These are phyloP conservation scores for Sporothrix curviconia DNA, from an alignment of 2,329 filamentous ascomycete species.

Conservation along the genomic window DNA sequence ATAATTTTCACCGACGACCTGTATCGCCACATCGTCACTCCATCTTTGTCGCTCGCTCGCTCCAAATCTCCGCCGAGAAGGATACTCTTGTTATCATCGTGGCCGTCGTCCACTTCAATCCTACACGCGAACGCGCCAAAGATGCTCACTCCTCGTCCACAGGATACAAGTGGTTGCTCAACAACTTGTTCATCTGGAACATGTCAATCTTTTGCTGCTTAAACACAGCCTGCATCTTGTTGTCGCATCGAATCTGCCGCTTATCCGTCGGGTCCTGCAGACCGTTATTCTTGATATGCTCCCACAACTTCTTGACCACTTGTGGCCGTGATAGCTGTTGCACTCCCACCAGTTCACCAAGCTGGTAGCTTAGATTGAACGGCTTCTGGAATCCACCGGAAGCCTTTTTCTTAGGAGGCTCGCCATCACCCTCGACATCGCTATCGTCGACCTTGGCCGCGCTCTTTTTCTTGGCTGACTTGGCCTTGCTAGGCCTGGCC, in stretches of 20 bases:
- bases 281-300: conserved; percentile 80
- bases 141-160: conserved; percentile 58
- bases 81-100: no score
- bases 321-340: conserved; percentile 85
- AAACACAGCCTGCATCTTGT: conserved; percentile 85
- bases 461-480: conserved; percentile 7
- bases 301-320: conserved; percentile 94
- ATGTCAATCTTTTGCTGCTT: conserved; percentile 88
- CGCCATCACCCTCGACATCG: conserved; percentile 63
- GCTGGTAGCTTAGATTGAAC: conserved; percentile 63
- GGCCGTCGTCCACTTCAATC: not conserved
- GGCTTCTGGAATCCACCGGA: conserved; percentile 91
- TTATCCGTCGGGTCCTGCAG: conserved; percentile 89
- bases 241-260: conserved; percentile 88
- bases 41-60: no score
- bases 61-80: no score
- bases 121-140: not conserved
- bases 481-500: conserved; percentile 46
- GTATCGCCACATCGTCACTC: no score
- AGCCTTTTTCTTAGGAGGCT: conserved; percentile 79
- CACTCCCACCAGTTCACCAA: conserved; percentile 65
- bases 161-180: conserved; percentile 82
- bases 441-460: conserved; percentile 63
- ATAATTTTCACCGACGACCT: not conserved
- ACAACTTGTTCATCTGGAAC: conserved; percentile 98